phyloP scores from a whole-genome alignment of 192 early-diverging fungal species.

The Chytriomyces confervae region DNA sequence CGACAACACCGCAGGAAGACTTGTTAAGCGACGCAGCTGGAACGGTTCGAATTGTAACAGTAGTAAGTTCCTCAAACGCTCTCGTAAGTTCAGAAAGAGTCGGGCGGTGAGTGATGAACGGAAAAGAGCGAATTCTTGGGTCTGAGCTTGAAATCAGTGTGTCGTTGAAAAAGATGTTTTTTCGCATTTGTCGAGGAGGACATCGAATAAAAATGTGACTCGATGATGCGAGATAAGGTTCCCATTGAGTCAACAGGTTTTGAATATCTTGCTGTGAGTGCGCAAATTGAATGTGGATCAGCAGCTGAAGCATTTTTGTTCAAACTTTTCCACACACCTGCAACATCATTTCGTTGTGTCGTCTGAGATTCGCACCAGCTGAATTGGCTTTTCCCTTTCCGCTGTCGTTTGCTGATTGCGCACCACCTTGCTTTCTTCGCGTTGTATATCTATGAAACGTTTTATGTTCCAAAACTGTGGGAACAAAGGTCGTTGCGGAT shows the following conservation, averaged over 20 bases:
- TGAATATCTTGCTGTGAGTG: slow-evolving; percentile 70
- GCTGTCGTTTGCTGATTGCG: slow-evolving; percentile 78
- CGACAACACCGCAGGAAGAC: neutral
- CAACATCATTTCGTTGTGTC: slow-evolving; percentile 88
- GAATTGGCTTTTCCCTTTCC: slow-evolving; percentile 82
- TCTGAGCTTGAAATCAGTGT: slow-evolving; percentile 39
- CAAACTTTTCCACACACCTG: slow-evolving; percentile 50
- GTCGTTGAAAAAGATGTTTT: slow-evolving; percentile 48
- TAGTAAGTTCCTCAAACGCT: slow-evolving; percentile 67
- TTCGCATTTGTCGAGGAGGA: slow-evolving; percentile 42
- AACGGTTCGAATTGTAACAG: slow-evolving; percentile 50
- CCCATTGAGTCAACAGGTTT: slow-evolving; percentile 76
- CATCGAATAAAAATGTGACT: slow-evolving; percentile 81
- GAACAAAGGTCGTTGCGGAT: neutral
- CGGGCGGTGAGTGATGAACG: slow-evolving; percentile 80
- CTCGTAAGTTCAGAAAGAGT: slow-evolving; percentile 74
- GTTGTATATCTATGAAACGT: slow-evolving; percentile 97
- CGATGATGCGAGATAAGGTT: slow-evolving; percentile 60
- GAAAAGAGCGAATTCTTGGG: slow-evolving; percentile 66
- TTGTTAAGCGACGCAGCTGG: neutral
- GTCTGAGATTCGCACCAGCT: slow-evolving; percentile 86
- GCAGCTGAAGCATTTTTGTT: neutral
- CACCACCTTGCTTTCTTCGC: slow-evolving; percentile 92
- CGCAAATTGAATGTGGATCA: neutral
- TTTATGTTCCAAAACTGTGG: slow-evolving; percentile 77